These are phyloP conservation scores for Aspergillus quadrilineatus DNA, from an alignment of 2,329 filamentous ascomycete species.

Conservation along the genomic window DNA sequence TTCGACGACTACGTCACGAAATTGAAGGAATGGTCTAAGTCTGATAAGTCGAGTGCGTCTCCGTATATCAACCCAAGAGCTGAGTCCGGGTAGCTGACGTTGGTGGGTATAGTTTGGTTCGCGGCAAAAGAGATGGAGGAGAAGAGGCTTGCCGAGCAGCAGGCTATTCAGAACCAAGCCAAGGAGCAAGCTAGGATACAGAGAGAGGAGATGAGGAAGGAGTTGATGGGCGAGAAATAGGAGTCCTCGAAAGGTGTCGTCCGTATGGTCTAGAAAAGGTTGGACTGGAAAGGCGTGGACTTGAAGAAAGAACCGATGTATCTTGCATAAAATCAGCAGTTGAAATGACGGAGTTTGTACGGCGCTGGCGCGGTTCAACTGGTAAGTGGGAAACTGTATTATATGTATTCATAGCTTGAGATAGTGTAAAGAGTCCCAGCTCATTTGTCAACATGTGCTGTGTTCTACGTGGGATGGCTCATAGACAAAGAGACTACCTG, in stretches of 20 bases:
- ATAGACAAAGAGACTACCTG: background rate
- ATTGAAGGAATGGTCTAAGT: slow-evolving; percentile 86
- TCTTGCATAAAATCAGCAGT: background rate
- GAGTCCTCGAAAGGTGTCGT: background rate
- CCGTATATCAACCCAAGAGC: background rate
- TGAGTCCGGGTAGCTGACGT: background rate
- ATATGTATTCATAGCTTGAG: background rate
- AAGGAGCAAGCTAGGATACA: slow-evolving; percentile 37
- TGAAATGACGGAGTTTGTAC: background rate
- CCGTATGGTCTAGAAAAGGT: background rate
- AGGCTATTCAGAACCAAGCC: slow-evolving; percentile 24
- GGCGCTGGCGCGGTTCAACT: slow-evolving; percentile 1
- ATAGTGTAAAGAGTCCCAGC: background rate
- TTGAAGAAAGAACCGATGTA: background rate
- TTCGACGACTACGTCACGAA: slow-evolving; percentile 84
- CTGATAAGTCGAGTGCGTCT: slow-evolving; percentile 77
- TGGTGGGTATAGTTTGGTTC: slow-evolving; percentile 36
- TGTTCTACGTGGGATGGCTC: background rate
- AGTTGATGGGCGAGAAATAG: slow-evolving; percentile 37
- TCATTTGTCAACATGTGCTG: background rate
- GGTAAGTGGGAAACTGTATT: slow-evolving; percentile 4
- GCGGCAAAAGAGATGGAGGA: slow-evolving; percentile 40
- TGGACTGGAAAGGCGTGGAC: background rate
- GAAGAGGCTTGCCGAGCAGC: slow-evolving; percentile 25
- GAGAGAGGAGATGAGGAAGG: slow-evolving; percentile 42